Evolutionary conservation across 768 basidiomycete species (phyloP).

Genomic region (Exidia glandulosa): DNA sequence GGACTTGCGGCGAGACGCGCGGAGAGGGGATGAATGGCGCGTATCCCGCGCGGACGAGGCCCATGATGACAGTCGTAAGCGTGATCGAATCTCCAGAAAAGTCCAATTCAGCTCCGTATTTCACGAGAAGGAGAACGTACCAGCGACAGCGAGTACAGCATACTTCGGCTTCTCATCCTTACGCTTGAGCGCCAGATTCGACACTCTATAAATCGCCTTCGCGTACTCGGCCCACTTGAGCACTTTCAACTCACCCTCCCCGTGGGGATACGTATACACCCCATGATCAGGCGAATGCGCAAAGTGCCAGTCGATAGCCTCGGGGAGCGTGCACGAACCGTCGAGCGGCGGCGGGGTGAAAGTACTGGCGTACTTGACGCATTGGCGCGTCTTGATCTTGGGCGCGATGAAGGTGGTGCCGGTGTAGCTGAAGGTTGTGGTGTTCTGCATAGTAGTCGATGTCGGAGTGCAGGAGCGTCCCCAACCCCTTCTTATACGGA

Average conservation of each 20-base stretch:
- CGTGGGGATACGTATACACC: slow-evolving; percentile 2
- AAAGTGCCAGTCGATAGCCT: slow-evolving; percentile 23
- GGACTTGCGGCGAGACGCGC: slow-evolving; percentile 35
- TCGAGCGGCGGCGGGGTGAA: slow-evolving; percentile 26
- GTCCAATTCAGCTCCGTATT: too few relatives aligned
- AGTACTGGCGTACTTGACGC: slow-evolving; percentile 15
- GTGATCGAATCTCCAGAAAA: slow-evolving; percentile 22
- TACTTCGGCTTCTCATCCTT: background rate
- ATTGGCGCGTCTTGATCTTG: slow-evolving; percentile 8
- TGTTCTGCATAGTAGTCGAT: too few relatives aligned
- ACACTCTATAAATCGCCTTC: background rate
- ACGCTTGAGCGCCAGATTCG: background rate
- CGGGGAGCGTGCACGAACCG: slow-evolving; percentile 21
- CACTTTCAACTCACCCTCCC: background rate
- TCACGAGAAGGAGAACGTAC: too few relatives aligned
- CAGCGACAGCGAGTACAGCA: slow-evolving; percentile 5
- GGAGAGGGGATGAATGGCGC: slow-evolving; percentile 25
- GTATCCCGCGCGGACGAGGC: slow-evolving; percentile 10
- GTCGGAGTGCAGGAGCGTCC: too few relatives aligned
- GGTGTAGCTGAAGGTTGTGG: too few relatives aligned
- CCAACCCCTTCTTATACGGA: too few relatives aligned
- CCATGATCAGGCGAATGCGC: slow-evolving; percentile 21
- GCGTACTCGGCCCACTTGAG: background rate
- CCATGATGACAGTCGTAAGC: slow-evolving; percentile 3
- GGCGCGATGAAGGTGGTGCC: background rate